A percentile compares a stretch with the other conserved stretches of the same genome.
phyloP scores from a whole-genome alignment of 2,329 filamentous ascomycete species.

The Penicillium sp. region DNA sequence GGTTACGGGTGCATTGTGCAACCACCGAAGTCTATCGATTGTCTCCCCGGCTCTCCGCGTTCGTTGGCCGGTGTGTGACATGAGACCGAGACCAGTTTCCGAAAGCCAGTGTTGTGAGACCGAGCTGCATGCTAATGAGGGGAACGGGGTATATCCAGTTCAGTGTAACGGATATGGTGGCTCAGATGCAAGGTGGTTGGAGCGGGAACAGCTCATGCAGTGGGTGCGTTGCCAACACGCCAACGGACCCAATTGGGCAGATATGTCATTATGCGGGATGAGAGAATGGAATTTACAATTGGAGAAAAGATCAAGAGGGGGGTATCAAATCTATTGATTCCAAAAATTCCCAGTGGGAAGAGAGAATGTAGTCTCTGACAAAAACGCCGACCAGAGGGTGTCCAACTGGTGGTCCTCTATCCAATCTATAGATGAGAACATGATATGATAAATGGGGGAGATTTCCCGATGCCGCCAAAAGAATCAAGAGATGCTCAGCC shows the following conservation, averaged over 20 bases:
- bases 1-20: background rate
- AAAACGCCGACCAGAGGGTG: constrained; percentile 18
- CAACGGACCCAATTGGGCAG: background rate
- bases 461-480: constrained; percentile 20
- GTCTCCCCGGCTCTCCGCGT: background rate
- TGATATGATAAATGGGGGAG: constrained; percentile 5
- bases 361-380: constrained; percentile 22
- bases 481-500: constrained; percentile 1
- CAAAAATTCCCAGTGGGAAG: constrained; percentile 1
- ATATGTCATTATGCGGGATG: background rate
- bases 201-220: background rate
- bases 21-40: background rate
- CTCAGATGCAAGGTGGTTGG: background rate
- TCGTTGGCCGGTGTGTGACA: background rate
- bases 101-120: background rate
- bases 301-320: constrained; percentile 11
- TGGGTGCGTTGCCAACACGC: background rate
- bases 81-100: background rate
- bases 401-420: background rate
- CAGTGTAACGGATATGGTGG: background rate
- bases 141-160: background rate
- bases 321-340: constrained; percentile 31
- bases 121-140: background rate
- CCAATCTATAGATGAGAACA: constrained; percentile 14
- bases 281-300: background rate